Evolutionary conservation across 371 early-diverging fungal species (phyloP), one percentile per base, ranked within the genome.

Genomic region (Circinella umbellata): DNA sequence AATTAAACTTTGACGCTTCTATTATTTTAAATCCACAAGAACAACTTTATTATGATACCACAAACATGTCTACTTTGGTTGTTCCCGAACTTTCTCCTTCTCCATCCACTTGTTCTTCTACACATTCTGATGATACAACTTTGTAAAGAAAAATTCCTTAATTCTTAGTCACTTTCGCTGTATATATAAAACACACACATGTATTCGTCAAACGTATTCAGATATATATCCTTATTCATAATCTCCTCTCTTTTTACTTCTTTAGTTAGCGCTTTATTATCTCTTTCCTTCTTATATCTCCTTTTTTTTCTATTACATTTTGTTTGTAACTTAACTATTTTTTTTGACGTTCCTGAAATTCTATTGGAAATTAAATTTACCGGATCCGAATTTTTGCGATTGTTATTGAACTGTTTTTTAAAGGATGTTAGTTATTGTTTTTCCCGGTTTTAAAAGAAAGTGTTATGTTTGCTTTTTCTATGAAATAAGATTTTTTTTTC

Each of bases 1-100:
- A 66, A 14, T 42, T 67, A 8, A 46, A 64, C 51, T 63, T 71
- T 53, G 68, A 71, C 48, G 51, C 34, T 60, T 38, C 36, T 10
- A 18, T 47, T 20, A 61, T 71, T 18, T 63, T 71, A 20, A 49
- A 14, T 35, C 18, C 47, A 15, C 39, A 46, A 9, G 46, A 46
- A 8, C 61, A 5, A 11, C 37, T 39, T 46, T 14, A 51, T n/a
- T 17, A 51, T n/a, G 51, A 51, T 39, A 46, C 62, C 18, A 61
- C 18, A 7, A 61, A 7, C 39, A 38, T 8, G 8, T 11, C 42
- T 20, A 14, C 63, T 13, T 13, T 39, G 37, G 13, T n/a, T 51
- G 15, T 51, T 15, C 51, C 42, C 6, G 42, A 42, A 42, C 42
- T 42, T 42, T 42, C 42, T 11, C 42, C 42, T 42, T 9, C 42